Evolutionary conservation across 2,329 filamentous ascomycete species (phyloP), one percentile per base, ranked within the genome.

Genomic region (Botrytis sinoallii): DNA sequence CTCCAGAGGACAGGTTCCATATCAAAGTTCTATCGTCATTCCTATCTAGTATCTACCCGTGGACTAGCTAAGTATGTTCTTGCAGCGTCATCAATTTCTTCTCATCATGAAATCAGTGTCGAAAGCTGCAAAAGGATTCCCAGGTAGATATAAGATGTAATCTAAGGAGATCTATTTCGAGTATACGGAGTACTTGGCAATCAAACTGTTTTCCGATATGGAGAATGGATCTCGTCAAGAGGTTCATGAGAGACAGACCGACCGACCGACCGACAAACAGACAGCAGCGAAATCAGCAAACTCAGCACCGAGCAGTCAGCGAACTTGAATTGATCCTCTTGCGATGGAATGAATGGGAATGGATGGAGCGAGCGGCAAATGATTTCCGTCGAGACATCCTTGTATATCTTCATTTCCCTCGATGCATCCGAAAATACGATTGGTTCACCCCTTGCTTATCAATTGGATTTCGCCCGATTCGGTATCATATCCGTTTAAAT

Each of bases 291-390:
- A 55, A n/a, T 7, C 48, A 14, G 48, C 25, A n/a, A 6, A 52
- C 14, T 14, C 48, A 14, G 48, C 10, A 52, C 48, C n/a, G 48
- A 52, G 25, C 48, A 52, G 48, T 48, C 46, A 48, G 46, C 57
- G 42, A 66, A 8, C 35, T 66, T 22, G 29, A 32, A 48, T 32
- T 18, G 29, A 66, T 66, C n/a, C n/a, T 44, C 12, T 55, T 55
- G 52, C 3, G n/a, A 57, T 57, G 52, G n/a, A 32, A 29, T 57
- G n/a, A 18, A 57, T 57, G 48, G 25, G n/a, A 57, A 29, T 63
- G 25, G 35, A 55, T 48, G 52, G 65, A 67, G 29, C 44, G 44
- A 40, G 44, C 65, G 44, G 46, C 29, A 52, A 68, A 68, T 68
- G 65, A 40, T 55, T 25, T 55, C 44, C 44, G 6, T 18, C 29